A percentile compares a stretch with the other conserved stretches of the same genome.
These are phyloP conservation scores for Penicillium silybi DNA, from an alignment of 495 filamentous ascomycete species.

Conservation along the genomic window DNA sequence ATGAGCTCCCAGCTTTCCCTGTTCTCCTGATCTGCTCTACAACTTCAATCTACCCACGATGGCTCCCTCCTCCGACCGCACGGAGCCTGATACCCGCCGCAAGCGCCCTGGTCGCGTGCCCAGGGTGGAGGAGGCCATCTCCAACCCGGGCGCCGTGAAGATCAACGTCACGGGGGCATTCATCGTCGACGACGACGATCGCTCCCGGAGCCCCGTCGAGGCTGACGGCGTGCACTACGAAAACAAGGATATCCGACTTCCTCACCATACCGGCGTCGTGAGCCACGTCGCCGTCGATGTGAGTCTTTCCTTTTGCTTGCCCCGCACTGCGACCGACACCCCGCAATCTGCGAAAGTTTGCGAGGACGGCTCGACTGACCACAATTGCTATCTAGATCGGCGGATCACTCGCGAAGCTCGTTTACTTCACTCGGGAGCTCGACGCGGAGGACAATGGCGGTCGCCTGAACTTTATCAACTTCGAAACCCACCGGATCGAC, in stretches of 20 bases:
- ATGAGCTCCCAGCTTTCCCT: not conserved
- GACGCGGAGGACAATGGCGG: slow-evolving; percentile 77
- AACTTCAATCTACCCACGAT: slow-evolving; percentile 7
- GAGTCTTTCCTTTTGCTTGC: slow-evolving; percentile 41
- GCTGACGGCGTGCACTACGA: slow-evolving; percentile 67
- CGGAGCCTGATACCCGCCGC: slow-evolving; percentile 15
- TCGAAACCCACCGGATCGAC: slow-evolving; percentile 91
- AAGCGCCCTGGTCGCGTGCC: slow-evolving; percentile 23
- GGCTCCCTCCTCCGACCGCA: slow-evolving; percentile 19
- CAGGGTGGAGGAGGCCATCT: slow-evolving; percentile 62
- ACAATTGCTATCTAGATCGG: slow-evolving; percentile 64
- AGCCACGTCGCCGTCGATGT: slow-evolving; percentile 97
- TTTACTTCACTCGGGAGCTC: slow-evolving; percentile 91
- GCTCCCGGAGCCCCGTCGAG: slow-evolving; percentile 42
- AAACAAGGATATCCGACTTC: slow-evolving; percentile 88
- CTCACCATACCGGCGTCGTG: slow-evolving; percentile 87
- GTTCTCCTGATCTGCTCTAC: not conserved
- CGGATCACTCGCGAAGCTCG: slow-evolving; percentile 89
- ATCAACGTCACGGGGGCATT: slow-evolving; percentile 97
- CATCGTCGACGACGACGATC: slow-evolving; percentile 81
- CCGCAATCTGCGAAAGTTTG: slow-evolving; percentile 27
- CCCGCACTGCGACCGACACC: slow-evolving; percentile 28
- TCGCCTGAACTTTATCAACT: slow-evolving; percentile 88
- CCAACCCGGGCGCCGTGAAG: slow-evolving; percentile 76
- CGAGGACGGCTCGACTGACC: slow-evolving; percentile 20